Evolutionary conservation across 177 flowering plant species (phyloP).

Genomic region (Tripterygium wilfordii): DNA sequence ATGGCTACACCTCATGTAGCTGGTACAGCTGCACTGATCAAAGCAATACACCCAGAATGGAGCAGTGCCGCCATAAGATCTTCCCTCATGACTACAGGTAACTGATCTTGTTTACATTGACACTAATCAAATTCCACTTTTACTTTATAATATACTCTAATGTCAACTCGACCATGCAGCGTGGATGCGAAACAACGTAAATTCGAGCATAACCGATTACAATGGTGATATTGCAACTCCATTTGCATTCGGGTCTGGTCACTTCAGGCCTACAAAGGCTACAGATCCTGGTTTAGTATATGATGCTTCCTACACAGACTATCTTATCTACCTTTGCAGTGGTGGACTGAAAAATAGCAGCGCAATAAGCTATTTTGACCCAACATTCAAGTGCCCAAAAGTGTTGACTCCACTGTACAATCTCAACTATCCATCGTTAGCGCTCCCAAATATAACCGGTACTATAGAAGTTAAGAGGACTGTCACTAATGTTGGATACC

Average conservation of each 20-base stretch:
- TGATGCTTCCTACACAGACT: slow-evolving; percentile 67
- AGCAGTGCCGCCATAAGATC: slow-evolving; percentile 88
- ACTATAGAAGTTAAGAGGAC: slow-evolving; percentile 47
- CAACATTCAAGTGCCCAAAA: slow-evolving; percentile 50
- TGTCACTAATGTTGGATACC: slow-evolving; percentile 65
- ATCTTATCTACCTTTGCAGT: slow-evolving; percentile 61
- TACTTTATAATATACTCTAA: too few species aligned
- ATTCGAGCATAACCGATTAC: slow-evolving; percentile 28
- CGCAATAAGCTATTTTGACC: too few species aligned
- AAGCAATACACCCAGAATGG: slow-evolving; percentile 84
- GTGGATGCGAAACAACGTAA: slow-evolving; percentile 29
- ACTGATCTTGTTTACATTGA: not conserved
- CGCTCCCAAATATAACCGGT: slow-evolving; percentile 53
- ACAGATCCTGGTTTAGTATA: slow-evolving; percentile 90
- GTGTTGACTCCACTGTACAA: slow-evolving; percentile 22
- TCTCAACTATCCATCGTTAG: slow-evolving; percentile 77
- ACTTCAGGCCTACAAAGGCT: slow-evolving; percentile 56
- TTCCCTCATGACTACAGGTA: slow-evolving; percentile 89
- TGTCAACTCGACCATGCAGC: slow-evolving; percentile 25
- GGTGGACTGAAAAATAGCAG: slow-evolving; percentile 11
- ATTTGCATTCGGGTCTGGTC: slow-evolving; percentile 80
- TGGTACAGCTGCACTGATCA: slow-evolving; percentile 65
- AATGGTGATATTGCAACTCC: slow-evolving; percentile 41
- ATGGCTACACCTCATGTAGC: slow-evolving; percentile 94
- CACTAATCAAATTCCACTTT: not conserved